Conservation (phyloP, 768 basidiomycete genomes). For the Artomyces pyxidatus region DNA sequence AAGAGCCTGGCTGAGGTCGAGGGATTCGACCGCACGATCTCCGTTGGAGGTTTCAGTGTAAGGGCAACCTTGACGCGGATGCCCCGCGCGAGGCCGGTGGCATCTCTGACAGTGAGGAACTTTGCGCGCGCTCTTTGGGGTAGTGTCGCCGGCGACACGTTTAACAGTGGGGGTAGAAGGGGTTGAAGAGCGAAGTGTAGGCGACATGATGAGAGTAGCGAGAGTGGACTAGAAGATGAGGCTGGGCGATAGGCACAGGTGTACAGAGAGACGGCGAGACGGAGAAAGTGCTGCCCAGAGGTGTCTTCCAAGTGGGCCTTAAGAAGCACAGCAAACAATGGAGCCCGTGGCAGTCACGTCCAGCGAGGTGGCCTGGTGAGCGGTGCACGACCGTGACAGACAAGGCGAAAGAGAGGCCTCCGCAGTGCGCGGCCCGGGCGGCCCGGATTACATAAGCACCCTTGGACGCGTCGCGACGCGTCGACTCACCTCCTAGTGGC, state of each 20-base stretch:
- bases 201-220: conserved; percentile 3
- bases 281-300: too few relatives aligned
- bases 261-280: too few relatives aligned
- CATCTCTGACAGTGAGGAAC: conserved; percentile 48
- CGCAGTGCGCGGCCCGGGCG: too few relatives aligned
- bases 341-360: too few relatives aligned
- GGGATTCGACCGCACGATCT: neutral
- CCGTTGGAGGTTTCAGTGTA: conserved; percentile 14
- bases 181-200: conserved; percentile 6
- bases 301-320: too few relatives aligned
- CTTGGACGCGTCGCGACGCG: neutral
- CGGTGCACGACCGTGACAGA: too few relatives aligned
- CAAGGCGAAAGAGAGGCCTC: too few relatives aligned
- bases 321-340: too few relatives aligned
- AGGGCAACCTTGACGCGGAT: conserved; percentile 59
- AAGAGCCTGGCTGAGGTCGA: conserved; percentile 7
- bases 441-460: too few relatives aligned
- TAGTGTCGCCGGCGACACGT: conserved; percentile 6
- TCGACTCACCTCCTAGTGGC: neutral
- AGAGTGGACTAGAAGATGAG: too few relatives aligned
- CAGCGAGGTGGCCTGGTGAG: too few relatives aligned
- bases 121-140: conserved; percentile 39
- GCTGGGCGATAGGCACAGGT: too few relatives aligned
- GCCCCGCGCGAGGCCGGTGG: conserved; percentile 46
- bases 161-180: conserved; percentile 4